Percentiles rank a stretch among this genome's conserved stretches.
These are phyloP conservation scores for Ilex aquifolium DNA, from an alignment of 257 asterid species.

Conservation along the genomic window DNA sequence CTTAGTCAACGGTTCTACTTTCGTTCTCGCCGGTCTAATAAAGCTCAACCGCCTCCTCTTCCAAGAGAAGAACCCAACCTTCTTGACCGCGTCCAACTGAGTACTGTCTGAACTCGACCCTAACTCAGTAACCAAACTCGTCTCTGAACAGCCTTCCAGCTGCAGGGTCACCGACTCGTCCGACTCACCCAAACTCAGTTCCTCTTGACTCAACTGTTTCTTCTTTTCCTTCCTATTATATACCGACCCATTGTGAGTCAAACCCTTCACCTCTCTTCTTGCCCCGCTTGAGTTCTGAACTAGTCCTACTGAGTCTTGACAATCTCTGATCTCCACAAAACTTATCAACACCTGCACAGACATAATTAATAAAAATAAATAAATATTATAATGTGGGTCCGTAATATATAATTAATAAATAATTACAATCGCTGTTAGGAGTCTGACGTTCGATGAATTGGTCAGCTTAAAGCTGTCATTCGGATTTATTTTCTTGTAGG, in stretches of 20 bases:
- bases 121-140: slow-evolving; percentile 2
- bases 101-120: not conserved
- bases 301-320: slow-evolving; percentile 10
- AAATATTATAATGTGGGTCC: not conserved
- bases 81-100: slow-evolving; percentile 32
- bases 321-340: slow-evolving; percentile 38
- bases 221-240: too few relatives aligned
- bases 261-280: too few relatives aligned
- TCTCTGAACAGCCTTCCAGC: slow-evolving; percentile 1
- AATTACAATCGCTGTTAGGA: too few relatives aligned
- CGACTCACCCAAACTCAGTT: slow-evolving; percentile 22
- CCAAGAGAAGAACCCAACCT: slow-evolving; percentile 53
- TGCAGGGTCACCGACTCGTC: slow-evolving; percentile 12
- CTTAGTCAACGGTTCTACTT: slow-evolving; percentile 28
- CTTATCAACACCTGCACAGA: slow-evolving; percentile 37
- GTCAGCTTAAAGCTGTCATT: slow-evolving; percentile 5
- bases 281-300: not conserved
- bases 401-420: too few relatives aligned
- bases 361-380: not conserved
- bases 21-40: slow-evolving; percentile 27
- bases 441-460: not conserved
- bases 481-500: too few relatives aligned
- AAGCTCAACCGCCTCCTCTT: slow-evolving; percentile 48
- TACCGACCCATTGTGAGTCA: too few relatives aligned
- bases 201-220: slow-evolving; percentile 20